phyloP scores from a whole-genome alignment of 2,329 filamentous ascomycete genomes.

The Exutisphaerella laricina region DNA sequence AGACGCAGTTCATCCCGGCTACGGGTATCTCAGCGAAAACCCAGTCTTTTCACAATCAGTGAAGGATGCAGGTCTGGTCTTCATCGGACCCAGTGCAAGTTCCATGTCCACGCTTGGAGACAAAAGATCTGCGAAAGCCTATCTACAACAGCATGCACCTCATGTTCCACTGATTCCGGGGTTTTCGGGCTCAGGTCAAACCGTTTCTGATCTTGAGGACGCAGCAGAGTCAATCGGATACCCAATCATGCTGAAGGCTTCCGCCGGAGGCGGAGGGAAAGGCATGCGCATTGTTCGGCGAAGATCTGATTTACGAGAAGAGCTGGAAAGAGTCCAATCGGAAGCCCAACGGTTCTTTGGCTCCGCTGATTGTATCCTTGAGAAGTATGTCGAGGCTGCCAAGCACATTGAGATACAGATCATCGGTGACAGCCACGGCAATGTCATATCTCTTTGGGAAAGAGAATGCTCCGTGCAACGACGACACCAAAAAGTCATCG shows the following conservation, averaged over 20 bases:
- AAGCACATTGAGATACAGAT: slow-evolving; percentile 88
- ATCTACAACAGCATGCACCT: slow-evolving; percentile 49
- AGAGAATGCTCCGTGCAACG: slow-evolving; percentile 83
- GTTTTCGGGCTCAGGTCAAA: slow-evolving; percentile 45
- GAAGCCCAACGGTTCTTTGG: slow-evolving; percentile 76
- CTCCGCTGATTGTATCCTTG: slow-evolving; percentile 73
- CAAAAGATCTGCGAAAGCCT: slow-evolving; percentile 52
- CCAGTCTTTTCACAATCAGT: slow-evolving; percentile 54
- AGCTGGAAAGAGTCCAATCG: slow-evolving; percentile 56
- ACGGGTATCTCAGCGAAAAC: slow-evolving; percentile 63
- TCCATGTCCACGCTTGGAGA: slow-evolving; percentile 46
- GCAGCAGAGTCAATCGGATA: slow-evolving; percentile 45
- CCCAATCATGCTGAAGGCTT: slow-evolving; percentile 55
- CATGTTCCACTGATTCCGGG: slow-evolving; percentile 53
- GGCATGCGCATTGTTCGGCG: slow-evolving; percentile 71
- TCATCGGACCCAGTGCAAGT: slow-evolving; percentile 43
- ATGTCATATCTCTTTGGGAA: slow-evolving; percentile 78
- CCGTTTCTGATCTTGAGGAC: slow-evolving; percentile 44
- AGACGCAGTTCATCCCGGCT: slow-evolving; percentile 60
- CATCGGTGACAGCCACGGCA: slow-evolving; percentile 74
- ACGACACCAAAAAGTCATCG: slow-evolving; percentile 83
- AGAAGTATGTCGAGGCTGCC: slow-evolving; percentile 72
- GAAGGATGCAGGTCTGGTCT: slow-evolving; percentile 50
- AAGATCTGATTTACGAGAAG: slow-evolving; percentile 62
- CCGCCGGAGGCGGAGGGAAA: slow-evolving; percentile 61